Conservation (phyloP, 352 stramenopile species). For the Phytopythium oedochilum region DNA sequence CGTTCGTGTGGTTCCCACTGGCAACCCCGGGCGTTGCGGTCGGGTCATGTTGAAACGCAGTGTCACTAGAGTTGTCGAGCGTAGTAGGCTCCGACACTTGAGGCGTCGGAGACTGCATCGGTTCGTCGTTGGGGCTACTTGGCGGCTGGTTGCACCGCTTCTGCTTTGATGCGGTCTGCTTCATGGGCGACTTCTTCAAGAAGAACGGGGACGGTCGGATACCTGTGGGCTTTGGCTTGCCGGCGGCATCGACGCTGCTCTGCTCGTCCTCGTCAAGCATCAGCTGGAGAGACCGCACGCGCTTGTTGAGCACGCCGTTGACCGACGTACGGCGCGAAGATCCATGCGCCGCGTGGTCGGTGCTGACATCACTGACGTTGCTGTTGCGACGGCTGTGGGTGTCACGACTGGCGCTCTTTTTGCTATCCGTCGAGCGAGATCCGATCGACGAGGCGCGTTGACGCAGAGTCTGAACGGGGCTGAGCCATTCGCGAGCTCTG, state of each 20-base stretch:
- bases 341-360: not conserved
- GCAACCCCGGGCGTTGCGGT: not conserved
- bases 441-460: conserved; percentile 20
- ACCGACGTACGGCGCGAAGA: conserved; percentile 19
- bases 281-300: conserved; percentile 69
- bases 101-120: conserved; percentile 4
- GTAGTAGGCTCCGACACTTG: not conserved
- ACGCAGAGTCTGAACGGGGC: conserved; percentile 40
- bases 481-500: conserved; percentile 59
- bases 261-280: conserved; percentile 62
- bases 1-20: not conserved
- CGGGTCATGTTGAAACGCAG: not conserved
- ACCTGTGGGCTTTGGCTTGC: not conserved
- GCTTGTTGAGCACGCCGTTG: conserved; percentile 47
- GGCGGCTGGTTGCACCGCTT: not conserved
- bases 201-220: conserved; percentile 34
- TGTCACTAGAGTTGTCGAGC: not conserved
- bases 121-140: not conserved
- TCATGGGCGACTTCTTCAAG: conserved; percentile 17
- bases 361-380: not conserved
- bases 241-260: not conserved
- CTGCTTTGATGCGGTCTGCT: not conserved
- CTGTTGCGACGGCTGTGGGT: not conserved
- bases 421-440: not conserved
- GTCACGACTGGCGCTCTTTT: conserved; percentile 1